phyloP scores from a whole-genome alignment of 108 stramenopile species.

The Craspedostauros australis region DNA sequence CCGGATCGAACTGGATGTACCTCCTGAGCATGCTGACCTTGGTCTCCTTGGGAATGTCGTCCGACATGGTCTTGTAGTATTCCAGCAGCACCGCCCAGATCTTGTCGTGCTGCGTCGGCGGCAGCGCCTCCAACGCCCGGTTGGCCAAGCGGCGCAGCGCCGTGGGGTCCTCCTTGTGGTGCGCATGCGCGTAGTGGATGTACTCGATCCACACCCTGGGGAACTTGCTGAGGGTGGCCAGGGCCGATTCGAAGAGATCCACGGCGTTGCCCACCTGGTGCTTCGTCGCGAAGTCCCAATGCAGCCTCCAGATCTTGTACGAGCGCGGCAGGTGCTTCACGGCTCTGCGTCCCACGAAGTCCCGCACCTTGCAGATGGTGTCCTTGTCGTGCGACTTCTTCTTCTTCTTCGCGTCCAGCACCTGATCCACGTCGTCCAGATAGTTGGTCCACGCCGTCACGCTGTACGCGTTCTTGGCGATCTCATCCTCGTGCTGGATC shows the following conservation, averaged over 20 bases:
- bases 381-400: background rate
- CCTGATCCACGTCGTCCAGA: slow-evolving; percentile 63
- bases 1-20: slow-evolving; percentile 37
- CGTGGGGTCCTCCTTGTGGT: slow-evolving; percentile 28
- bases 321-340: slow-evolving; percentile 81
- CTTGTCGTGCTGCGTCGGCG: slow-evolving; percentile 87
- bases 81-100: slow-evolving; percentile 75
- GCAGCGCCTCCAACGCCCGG: slow-evolving; percentile 86
- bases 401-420: slow-evolving; percentile 17
- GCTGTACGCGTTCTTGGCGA: slow-evolving; percentile 57
- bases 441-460: slow-evolving; percentile 81
- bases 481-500: slow-evolving; percentile 28
- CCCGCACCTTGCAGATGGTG: slow-evolving; percentile 5
- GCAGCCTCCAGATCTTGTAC: slow-evolving; percentile 96
- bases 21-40: slow-evolving; percentile 36
- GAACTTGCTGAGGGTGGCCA: slow-evolving; percentile 84
- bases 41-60: slow-evolving; percentile 33
- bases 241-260: slow-evolving; percentile 65
- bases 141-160: slow-evolving; percentile 76
- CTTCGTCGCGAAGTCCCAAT: slow-evolving; percentile 52
- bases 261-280: background rate
- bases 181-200: slow-evolving; percentile 29
- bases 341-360: slow-evolving; percentile 68
- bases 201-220: slow-evolving; percentile 93
- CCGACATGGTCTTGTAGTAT: slow-evolving; percentile 18